phyloP scores from a whole-genome alignment of 2,329 filamentous ascomycete genomes.

The Anisogramma anomala region DNA sequence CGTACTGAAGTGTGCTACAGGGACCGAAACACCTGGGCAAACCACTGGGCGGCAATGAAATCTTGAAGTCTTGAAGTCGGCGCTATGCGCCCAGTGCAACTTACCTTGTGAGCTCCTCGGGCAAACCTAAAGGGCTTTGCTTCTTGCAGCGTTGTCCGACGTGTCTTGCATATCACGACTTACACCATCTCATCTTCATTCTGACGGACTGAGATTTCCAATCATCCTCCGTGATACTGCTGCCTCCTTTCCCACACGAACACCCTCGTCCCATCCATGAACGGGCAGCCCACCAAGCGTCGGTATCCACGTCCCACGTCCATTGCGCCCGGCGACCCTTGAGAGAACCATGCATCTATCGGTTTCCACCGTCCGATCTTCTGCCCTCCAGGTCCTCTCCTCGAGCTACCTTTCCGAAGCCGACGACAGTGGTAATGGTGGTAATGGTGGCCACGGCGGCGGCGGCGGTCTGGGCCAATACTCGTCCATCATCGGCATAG shows the following conservation, averaged over 20 bases:
- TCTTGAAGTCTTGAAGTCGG: too few species aligned
- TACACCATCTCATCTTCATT: too few species aligned
- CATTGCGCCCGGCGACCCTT: conserved; percentile 9
- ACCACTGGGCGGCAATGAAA: too few species aligned
- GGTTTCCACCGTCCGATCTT: conserved; percentile 6
- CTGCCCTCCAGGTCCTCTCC: conserved; percentile 11
- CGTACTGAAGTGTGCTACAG: too few species aligned
- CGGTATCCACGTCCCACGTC: conserved; percentile 7
- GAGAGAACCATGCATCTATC: conserved; percentile 13
- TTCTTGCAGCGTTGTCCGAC: too few species aligned
- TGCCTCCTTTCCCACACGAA: background rate
- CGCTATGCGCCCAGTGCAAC: too few species aligned
- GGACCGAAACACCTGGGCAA: too few species aligned
- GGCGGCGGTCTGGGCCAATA: conserved; percentile 48
- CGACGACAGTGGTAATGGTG: conserved; percentile 15
- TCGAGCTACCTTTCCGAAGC: conserved; percentile 12
- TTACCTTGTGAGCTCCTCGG: too few species aligned
- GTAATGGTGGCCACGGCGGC: conserved; percentile 16
- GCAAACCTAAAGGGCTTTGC: too few species aligned
- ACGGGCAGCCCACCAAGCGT: conserved; percentile 3
- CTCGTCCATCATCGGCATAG: conserved; percentile 90
- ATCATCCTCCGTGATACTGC: background rate
- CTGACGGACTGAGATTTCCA: too few species aligned
- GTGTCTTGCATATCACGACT: too few species aligned
- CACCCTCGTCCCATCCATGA: background rate